A percentile compares a stretch with the other conserved stretches of the same genome.
These are phyloP conservation scores for Lentinula aciculospora DNA, from an alignment of 768 basidiomycete genomes.

Conservation along the genomic window DNA sequence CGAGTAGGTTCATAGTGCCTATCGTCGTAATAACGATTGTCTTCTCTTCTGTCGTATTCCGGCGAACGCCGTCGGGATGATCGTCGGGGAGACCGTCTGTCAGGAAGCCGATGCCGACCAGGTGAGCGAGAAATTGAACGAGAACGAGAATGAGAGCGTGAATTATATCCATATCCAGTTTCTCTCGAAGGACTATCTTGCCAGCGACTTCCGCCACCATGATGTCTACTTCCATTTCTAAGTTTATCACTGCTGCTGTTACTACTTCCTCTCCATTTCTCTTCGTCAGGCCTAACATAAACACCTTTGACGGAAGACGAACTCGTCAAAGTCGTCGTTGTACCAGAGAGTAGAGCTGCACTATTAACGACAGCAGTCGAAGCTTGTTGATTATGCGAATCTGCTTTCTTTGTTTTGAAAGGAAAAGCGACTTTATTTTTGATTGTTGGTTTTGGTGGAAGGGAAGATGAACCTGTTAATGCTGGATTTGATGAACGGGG, in stretches of 20 bases:
- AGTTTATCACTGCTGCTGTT: constrained; percentile 32
- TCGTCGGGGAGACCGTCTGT: constrained; percentile 20
- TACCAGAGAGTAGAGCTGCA: constrained; percentile 5
- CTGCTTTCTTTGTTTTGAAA: constrained; percentile 55
- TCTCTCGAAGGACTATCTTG: constrained; percentile 33
- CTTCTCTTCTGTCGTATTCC: not conserved
- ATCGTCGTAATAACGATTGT: constrained; percentile 11
- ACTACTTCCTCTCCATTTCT: constrained; percentile 22
- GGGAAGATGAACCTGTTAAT: constrained; percentile 3
- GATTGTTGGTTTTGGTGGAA: constrained; percentile 26
- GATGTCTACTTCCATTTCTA: constrained; percentile 15
- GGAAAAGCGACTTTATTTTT: constrained; percentile 65
- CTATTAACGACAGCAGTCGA: not conserved
- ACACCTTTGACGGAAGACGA: constrained; percentile 12
- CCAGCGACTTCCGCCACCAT: constrained; percentile 1
- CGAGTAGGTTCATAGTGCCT: constrained; percentile 15
- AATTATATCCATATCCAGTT: constrained; percentile 9
- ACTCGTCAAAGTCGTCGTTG: not conserved
- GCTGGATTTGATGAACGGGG: not conserved
- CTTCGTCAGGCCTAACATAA: constrained; percentile 41
- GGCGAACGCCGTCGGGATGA: constrained; percentile 19
- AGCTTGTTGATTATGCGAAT: constrained; percentile 10
- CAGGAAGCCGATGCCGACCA: constrained; percentile 26
- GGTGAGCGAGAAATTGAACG: constrained; percentile 33
- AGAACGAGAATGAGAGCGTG: constrained; percentile 25